Percentiles rank a stretch among this genome's conserved stretches.
phyloP scores from a whole-genome alignment of 345 rosid genomes.

The Moricandia moricandioides region DNA sequence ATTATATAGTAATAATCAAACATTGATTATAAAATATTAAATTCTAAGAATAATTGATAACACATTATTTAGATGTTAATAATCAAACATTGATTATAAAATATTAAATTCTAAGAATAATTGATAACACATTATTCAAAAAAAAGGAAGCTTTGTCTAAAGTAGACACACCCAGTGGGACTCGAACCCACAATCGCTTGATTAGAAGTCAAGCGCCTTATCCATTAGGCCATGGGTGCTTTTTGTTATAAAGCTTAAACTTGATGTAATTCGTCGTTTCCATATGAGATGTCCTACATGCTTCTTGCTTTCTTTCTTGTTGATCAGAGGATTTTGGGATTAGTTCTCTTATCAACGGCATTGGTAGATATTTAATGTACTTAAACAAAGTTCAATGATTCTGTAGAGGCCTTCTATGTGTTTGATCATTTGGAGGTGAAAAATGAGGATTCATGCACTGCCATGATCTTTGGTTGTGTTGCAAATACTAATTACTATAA shows the following conservation, averaged over 20 bases:
- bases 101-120: too few relatives aligned
- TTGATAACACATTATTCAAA: too few relatives aligned
- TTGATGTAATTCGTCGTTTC: too few relatives aligned
- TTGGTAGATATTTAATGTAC: conserved; percentile 52
- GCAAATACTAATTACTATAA: conserved; percentile 32
- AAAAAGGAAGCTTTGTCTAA: too few relatives aligned
- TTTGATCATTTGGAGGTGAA: conserved; percentile 41
- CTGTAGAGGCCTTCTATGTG: conserved; percentile 34
- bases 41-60: too few relatives aligned
- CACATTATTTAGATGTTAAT: too few relatives aligned
- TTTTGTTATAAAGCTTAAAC: too few relatives aligned
- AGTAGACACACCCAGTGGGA: not conserved
- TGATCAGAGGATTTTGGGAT: conserved; percentile 38
- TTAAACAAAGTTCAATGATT: conserved; percentile 35
- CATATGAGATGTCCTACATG: not conserved
- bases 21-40: too few relatives aligned
- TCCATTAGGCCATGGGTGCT: not conserved
- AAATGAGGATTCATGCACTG: conserved; percentile 58
- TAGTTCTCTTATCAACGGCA: conserved; percentile 45
- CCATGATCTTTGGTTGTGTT: conserved; percentile 50
- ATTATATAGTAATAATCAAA: too few relatives aligned
- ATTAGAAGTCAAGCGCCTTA: not conserved
- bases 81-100: too few relatives aligned
- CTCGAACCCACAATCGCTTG: not conserved
- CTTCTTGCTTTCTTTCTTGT: conserved; percentile 48